phyloP scores from a whole-genome alignment of 306 rosid species.

The Corylus heterophylla region DNA sequence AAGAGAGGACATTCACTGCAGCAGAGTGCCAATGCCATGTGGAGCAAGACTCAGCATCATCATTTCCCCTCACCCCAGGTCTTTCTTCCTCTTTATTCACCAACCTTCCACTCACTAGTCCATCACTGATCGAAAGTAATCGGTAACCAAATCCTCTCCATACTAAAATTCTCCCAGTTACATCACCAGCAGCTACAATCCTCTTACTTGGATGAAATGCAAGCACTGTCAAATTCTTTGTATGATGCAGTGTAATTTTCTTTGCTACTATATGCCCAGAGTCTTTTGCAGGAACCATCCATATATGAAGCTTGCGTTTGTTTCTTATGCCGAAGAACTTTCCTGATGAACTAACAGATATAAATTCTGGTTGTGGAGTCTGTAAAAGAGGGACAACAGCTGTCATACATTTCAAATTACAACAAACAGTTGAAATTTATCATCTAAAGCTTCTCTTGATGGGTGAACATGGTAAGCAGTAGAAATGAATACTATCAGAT shows the following conservation, averaged over 20 bases:
- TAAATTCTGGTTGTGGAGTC: constrained; percentile 61
- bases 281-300: constrained; percentile 63
- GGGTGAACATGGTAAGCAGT: constrained; percentile 3
- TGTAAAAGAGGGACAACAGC: constrained; percentile 41
- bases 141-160: constrained; percentile 76
- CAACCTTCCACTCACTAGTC: constrained; percentile 29
- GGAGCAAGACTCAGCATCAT: constrained; percentile 82
- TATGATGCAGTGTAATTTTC: constrained; percentile 79
- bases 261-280: constrained; percentile 39
- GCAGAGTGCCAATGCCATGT: constrained; percentile 94
- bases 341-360: constrained; percentile 67
- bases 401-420: constrained; percentile 26
- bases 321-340: constrained; percentile 64
- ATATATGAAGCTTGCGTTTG: constrained; percentile 69
- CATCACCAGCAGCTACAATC: constrained; percentile 90
- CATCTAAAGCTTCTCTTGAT: neutral
- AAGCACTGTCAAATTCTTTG: constrained; percentile 57
- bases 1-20: constrained; percentile 61
- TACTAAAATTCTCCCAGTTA: constrained; percentile 76
- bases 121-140: constrained; percentile 37
- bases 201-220: constrained; percentile 82
- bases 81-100: constrained; percentile 44
- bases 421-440: constrained; percentile 12
- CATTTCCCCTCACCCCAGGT: constrained; percentile 78
- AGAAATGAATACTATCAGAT: neutral